Percentiles rank a stretch among this genome's conserved stretches.
Evolutionary conservation across 495 filamentous ascomycete species (phyloP).

Genomic region (Massariosphaeria phaeospora): DNA sequence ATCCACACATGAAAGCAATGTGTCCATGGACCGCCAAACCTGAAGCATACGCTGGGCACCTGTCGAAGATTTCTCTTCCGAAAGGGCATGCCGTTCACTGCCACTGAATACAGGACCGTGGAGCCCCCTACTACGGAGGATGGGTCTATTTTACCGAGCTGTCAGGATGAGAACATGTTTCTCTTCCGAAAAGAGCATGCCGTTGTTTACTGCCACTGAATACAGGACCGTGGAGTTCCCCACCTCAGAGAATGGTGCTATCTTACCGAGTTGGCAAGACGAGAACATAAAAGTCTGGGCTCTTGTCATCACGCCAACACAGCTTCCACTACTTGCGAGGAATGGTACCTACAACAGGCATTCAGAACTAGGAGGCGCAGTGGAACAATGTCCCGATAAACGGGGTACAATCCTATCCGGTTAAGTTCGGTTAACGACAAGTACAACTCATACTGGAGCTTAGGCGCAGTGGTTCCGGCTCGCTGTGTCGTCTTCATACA

Average conservation of each 20-base stretch:
- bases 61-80: constrained; percentile 86
- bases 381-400: too few relatives aligned
- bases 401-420: too few relatives aligned
- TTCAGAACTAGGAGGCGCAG: too few relatives aligned
- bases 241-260: constrained; percentile 33
- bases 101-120: constrained; percentile 55
- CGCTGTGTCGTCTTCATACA: too few relatives aligned
- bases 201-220: constrained; percentile 63
- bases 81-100: constrained; percentile 64
- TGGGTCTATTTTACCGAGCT: constrained; percentile 51
- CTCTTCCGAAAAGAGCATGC: constrained; percentile 81
- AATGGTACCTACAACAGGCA: too few relatives aligned
- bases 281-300: constrained; percentile 76
- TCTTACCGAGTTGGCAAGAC: constrained; percentile 69
- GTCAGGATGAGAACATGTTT: too few relatives aligned
- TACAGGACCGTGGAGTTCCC: constrained; percentile 40
- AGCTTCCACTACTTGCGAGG: too few relatives aligned
- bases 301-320: constrained; percentile 49
- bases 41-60: constrained; percentile 72
- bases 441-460: too few relatives aligned
- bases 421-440: too few relatives aligned
- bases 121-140: constrained; percentile 29
- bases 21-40: constrained; percentile 75
- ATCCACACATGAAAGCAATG: too few relatives aligned
- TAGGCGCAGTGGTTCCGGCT: too few relatives aligned